Evolutionary conservation across 129 eudicot species (phyloP).

Genomic region (Ambrosia trifida): DNA sequence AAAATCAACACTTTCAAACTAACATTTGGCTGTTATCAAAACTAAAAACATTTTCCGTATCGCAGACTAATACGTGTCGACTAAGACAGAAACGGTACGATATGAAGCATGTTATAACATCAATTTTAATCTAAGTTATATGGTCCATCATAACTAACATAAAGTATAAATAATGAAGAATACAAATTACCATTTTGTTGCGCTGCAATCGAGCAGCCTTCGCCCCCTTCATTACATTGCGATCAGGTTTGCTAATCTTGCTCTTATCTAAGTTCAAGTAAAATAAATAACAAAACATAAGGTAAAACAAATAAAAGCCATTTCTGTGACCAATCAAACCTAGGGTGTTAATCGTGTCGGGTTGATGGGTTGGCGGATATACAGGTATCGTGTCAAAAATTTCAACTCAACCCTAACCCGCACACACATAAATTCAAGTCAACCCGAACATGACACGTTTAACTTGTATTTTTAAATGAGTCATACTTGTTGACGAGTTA

Average conservation of each 20-base stretch:
- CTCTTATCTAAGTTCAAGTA: conserved; percentile 51
- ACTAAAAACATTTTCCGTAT: not conserved
- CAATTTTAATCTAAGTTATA: not conserved
- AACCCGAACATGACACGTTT: too few species aligned
- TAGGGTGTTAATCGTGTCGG: too few species aligned
- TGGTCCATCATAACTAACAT: not conserved
- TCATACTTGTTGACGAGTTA: too few species aligned
- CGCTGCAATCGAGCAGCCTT: conserved; percentile 79
- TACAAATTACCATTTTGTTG: conserved; percentile 64
- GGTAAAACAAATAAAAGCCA: not conserved
- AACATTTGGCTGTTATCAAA: not conserved
- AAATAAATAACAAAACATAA: not conserved
- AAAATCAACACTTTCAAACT: conserved; percentile 8
- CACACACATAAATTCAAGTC: too few species aligned
- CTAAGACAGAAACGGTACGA: not conserved
- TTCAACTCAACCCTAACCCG: too few species aligned
- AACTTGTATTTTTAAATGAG: too few species aligned
- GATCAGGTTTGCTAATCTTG: conserved; percentile 56
- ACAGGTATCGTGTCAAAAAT: too few species aligned
- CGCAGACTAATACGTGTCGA: not conserved
- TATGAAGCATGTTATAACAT: not conserved
- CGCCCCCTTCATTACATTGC: conserved; percentile 66
- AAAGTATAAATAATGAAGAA: not conserved
- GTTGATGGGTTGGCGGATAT: too few species aligned
- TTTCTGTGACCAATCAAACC: not conserved